Percentiles rank a stretch among this genome's conserved stretches.
Conservation (phyloP, 2,329 filamentous ascomycete genomes). For the Penicillium sp. region DNA sequence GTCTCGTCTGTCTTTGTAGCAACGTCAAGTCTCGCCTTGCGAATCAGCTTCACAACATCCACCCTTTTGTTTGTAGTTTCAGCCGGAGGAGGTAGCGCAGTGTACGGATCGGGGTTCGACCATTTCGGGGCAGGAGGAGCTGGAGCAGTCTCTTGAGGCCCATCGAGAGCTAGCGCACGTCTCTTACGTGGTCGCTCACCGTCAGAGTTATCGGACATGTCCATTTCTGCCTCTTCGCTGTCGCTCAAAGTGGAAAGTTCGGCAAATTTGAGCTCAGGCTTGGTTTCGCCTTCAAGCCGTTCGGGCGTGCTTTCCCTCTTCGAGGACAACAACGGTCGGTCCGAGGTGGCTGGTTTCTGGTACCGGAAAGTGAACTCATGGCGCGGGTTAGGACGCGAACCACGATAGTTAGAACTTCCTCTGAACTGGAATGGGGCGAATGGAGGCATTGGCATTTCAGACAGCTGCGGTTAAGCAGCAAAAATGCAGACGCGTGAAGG, state of each 20-base stretch:
- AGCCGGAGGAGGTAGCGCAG: slow-evolving; percentile 76
- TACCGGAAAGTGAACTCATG: slow-evolving; percentile 45
- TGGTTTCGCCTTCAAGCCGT: slow-evolving; percentile 28
- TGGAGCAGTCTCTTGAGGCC: slow-evolving; percentile 24
- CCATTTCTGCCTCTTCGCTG: slow-evolving; percentile 49
- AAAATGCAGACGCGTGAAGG: neutral
- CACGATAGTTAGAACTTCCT: slow-evolving; percentile 4
- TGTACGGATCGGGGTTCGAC: slow-evolving; percentile 96
- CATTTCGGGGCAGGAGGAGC: slow-evolving; percentile 64
- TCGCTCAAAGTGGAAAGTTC: slow-evolving; percentile 44
- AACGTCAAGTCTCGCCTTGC: slow-evolving; percentile 74
- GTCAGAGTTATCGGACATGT: slow-evolving; percentile 40
- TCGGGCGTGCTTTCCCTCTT: slow-evolving; percentile 41
- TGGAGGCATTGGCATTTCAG: slow-evolving; percentile 4
- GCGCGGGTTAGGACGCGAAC: slow-evolving; percentile 6
- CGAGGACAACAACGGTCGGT: slow-evolving; percentile 39
- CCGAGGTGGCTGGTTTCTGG: slow-evolving; percentile 35
- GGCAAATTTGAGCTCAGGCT: slow-evolving; percentile 37
- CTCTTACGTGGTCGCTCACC: slow-evolving; percentile 41
- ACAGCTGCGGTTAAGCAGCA: slow-evolving; percentile 1
- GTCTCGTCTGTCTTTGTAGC: slow-evolving; percentile 49
- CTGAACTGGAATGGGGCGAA: slow-evolving; percentile 19
- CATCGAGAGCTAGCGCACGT: slow-evolving; percentile 32
- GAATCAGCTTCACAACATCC: slow-evolving; percentile 86
- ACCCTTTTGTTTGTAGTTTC: slow-evolving; percentile 70